Base-by-base conservation (phyloP, 805 yeast genomes). In the Starmera pachycereana region DNA sequence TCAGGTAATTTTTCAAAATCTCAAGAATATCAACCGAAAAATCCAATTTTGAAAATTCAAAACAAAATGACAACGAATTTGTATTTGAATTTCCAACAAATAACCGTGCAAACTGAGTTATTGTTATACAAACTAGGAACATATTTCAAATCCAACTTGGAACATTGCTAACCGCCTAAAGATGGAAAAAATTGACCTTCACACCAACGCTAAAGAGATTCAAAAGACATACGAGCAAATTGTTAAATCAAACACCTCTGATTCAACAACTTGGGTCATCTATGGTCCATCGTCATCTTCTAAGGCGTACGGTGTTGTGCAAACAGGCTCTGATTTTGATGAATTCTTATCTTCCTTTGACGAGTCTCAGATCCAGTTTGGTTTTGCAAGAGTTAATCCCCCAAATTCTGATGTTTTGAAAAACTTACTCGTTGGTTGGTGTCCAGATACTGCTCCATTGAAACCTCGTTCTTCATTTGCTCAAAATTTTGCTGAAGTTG, bases 381-480 rank as follows among this genome's bases (percentile, higher is more conserved):
- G 97, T 33, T 70, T 92, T 43, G 83, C 86, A 33, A 76, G 95
- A 40, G 86, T 90, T 36, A 76, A 78, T 42, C 95, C 90, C 41
- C 90, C 90, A 41, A 94, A 92, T n/a, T 82, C 95, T 4, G 92
- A 84, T 50, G 89, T 92, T 30, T 74, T 76, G 54, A 92, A 92
- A 66, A 69, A 85, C 48, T 73, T 90, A 29, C 67, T 92, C 37
- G 69, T 92, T 32, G 97, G 97, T 38, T 90, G 96, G 96, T 85
- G 95, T 64, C 98, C 98, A 7, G 97, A 92, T 60, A 85, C 90
- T 41, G 89, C 95, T 18, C 95, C 97, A 47, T 70, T 68, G 55
- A 82, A 79, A 56, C 69, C 81, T 25, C 74, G 87, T 51, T 72
- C 85, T 36, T 78, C 88, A 2, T 84, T 79, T 62, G 88, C 90